phyloP scores from a whole-genome alignment of 305 asterid species.

The Plantago coronopus region DNA sequence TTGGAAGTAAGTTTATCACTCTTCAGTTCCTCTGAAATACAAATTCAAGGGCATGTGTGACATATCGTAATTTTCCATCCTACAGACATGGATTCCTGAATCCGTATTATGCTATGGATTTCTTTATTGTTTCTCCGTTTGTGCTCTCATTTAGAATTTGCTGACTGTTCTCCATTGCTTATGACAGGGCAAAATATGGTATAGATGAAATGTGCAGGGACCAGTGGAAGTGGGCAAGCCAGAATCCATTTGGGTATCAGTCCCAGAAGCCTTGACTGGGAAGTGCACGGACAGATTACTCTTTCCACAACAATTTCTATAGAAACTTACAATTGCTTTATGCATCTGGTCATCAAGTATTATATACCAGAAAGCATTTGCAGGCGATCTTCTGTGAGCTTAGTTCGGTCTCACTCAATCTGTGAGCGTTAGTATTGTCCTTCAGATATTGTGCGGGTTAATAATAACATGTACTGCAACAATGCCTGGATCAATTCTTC shows the following conservation, averaged over 20 bases:
- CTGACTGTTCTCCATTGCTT: neutral
- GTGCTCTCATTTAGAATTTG: neutral
- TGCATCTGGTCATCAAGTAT: constrained; percentile 3
- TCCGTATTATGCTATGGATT: neutral
- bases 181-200: constrained; percentile 67
- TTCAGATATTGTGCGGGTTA: constrained; percentile 14
- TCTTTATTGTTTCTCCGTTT: neutral
- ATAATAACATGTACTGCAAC: neutral
- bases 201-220: constrained; percentile 85
- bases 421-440: neutral
- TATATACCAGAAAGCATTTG: neutral
- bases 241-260: constrained; percentile 77
- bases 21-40: neutral
- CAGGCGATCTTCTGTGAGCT: neutral
- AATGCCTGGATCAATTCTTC: neutral
- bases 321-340: constrained; percentile 5
- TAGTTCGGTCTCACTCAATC: constrained; percentile 8
- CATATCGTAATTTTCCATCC: neutral
- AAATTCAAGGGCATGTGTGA: no score
- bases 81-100: neutral
- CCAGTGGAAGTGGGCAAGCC: constrained; percentile 96
- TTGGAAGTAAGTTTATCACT: constrained; percentile 67
- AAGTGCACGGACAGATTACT: constrained; percentile 10
- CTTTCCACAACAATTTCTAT: neutral
- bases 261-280: constrained; percentile 41